Percentiles rank a stretch among this genome's conserved stretches.
phyloP scores from a whole-genome alignment of 129 eudicot genomes.

The Lonicera japonica region DNA sequence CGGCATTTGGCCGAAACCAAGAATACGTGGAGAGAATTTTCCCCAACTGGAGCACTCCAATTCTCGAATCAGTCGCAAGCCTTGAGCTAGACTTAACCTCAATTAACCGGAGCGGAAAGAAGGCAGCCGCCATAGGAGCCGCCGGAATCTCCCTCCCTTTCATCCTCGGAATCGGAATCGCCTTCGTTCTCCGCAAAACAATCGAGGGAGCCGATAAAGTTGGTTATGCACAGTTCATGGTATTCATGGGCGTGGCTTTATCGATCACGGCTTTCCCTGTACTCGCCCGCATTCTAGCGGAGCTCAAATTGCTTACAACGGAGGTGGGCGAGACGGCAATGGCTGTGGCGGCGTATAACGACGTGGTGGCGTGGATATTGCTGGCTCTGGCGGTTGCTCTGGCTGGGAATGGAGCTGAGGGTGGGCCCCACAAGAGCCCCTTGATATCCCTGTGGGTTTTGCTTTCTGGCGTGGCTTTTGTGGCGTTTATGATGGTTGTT shows the following conservation, averaged over 20 bases:
- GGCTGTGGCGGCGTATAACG: constrained; percentile 92
- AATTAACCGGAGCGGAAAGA: constrained; percentile 56
- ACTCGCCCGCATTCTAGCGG: constrained; percentile 80
- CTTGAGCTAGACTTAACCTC: constrained; percentile 72
- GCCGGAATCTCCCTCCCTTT: constrained; percentile 81
- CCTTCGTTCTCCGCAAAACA: constrained; percentile 44
- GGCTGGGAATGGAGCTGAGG: constrained; percentile 49
- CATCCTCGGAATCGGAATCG: constrained; percentile 56
- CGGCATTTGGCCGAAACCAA: constrained; percentile 69
- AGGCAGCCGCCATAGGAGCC: constrained; percentile 59
- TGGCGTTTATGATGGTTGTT: constrained; percentile 53
- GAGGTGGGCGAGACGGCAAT: constrained; percentile 79
- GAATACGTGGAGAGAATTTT: constrained; percentile 57
- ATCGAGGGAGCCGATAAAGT: constrained; percentile 60
- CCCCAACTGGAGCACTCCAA: constrained; percentile 79
- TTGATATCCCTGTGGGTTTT: constrained; percentile 77
- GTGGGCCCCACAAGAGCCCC: constrained; percentile 62
- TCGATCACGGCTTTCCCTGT: constrained; percentile 95
- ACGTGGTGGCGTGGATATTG: constrained; percentile 82
- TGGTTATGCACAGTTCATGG: constrained; percentile 45
- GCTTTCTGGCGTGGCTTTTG: constrained; percentile 63
- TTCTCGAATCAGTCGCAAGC: constrained; percentile 74
- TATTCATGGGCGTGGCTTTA: constrained; percentile 86
- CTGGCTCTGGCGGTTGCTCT: constrained; percentile 83
- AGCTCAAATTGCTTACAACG: constrained; percentile 75